These are phyloP conservation scores for Coemansia javaensis DNA, from an alignment of 192 early-diverging fungal species.

Conservation along the genomic window DNA sequence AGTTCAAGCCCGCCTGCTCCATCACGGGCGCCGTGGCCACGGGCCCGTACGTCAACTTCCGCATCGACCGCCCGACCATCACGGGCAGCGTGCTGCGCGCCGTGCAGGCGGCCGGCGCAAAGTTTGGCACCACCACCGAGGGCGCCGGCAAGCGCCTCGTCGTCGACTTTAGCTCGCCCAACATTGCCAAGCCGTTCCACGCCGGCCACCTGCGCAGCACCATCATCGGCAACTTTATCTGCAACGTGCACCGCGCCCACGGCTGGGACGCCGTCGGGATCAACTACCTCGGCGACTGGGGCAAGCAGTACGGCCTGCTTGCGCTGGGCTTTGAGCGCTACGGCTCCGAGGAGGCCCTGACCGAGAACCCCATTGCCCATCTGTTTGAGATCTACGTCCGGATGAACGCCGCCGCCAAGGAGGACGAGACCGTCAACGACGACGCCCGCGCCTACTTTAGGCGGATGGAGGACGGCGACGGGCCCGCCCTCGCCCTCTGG, in stretches of 20 bases:
- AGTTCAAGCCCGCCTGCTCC: conserved; percentile 58
- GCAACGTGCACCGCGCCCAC: conserved; percentile 73
- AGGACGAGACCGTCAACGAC: conserved; percentile 68
- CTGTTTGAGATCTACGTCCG: conserved; percentile 89
- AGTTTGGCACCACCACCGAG: conserved; percentile 61
- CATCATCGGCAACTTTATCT: conserved; percentile 93
- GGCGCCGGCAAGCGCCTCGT: conserved; percentile 73
- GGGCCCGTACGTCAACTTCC: conserved; percentile 77
- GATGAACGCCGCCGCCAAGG: conserved; percentile 72
- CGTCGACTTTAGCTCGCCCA: conserved; percentile 93
- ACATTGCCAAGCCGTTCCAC: conserved; percentile 99
- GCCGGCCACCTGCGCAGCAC: conserved; percentile 96
- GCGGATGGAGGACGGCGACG: conserved; percentile 91
- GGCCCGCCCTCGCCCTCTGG: conserved; percentile 76
- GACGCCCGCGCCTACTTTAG: conserved; percentile 88
- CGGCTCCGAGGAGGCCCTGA: conserved; percentile 74
- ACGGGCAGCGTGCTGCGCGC: conserved; percentile 52
- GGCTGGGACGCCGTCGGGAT: conserved; percentile 89
- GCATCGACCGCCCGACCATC: conserved; percentile 56
- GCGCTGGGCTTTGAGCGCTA: conserved; percentile 82
- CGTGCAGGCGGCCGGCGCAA: conserved; percentile 51
- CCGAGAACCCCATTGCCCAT: conserved; percentile 81
- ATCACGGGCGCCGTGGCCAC: conserved; percentile 53
- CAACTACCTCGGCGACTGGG: conserved; percentile 99
- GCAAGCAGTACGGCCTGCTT: conserved; percentile 96